Conservation (phyloP, 129 eudicot species). For the Heracleum sosnowskyi region DNA sequence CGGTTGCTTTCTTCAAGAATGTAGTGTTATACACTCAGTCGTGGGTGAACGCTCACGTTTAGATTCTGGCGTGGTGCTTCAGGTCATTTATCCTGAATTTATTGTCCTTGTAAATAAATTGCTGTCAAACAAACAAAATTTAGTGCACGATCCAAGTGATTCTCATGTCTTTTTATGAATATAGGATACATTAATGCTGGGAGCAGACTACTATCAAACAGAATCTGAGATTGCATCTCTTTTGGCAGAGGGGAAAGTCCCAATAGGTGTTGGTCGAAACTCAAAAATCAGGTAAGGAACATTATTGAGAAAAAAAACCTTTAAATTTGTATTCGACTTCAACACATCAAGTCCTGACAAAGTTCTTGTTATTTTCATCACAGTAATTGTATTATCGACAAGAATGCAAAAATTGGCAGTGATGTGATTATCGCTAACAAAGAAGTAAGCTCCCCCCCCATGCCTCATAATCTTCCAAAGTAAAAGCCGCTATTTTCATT, state of each 20-base stretch:
- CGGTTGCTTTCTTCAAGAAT: constrained; percentile 90
- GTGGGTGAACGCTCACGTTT: constrained; percentile 97
- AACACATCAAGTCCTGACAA: constrained; percentile 1
- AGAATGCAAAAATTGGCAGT: constrained; percentile 87
- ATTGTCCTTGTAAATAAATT: not conserved
- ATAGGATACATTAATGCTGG: constrained; percentile 87
- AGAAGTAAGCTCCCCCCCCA: constrained; percentile 54
- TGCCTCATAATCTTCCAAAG: not conserved
- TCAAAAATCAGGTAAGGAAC: constrained; percentile 66
- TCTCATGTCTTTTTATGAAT: not conserved
- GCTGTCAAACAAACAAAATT: not conserved
- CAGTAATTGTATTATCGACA: constrained; percentile 95
- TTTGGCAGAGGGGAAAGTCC: constrained; percentile 84
- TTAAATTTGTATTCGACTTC: not conserved
- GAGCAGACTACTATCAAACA: constrained; percentile 89
- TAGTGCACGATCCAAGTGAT: not conserved
- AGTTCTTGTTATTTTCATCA: not conserved
- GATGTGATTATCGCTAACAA: constrained; percentile 79
- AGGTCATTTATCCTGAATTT: constrained; percentile 34
- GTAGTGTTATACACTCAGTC: constrained; percentile 74
- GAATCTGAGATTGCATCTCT: constrained; percentile 89
- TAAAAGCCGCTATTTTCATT: not conserved
- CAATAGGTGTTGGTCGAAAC: constrained; percentile 84
- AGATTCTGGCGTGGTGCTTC: constrained; percentile 85
- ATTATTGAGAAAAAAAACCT: not conserved